Conservation (phyloP, 23 red algal genomes). For the Gracilariopsis chorda region DNA sequence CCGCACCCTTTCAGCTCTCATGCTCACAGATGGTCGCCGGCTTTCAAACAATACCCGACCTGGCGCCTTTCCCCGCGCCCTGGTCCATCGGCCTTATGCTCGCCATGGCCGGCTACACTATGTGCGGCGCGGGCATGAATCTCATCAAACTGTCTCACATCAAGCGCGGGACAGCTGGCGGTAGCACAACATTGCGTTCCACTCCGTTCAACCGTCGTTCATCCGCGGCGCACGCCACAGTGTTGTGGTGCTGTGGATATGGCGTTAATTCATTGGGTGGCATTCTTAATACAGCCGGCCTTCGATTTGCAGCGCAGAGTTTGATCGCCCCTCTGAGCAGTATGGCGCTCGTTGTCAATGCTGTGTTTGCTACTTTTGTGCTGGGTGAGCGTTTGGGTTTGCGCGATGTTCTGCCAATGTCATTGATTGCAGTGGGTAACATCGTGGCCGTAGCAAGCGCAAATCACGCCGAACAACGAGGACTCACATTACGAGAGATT, state of each 20-base stretch:
- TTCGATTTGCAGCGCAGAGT: constrained; percentile 66
- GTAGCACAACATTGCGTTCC: constrained; percentile 13
- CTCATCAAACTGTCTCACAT: constrained; percentile 83
- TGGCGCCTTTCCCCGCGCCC: constrained; percentile 15
- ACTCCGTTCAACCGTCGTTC: constrained; percentile 70
- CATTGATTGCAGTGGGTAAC: constrained; percentile 62
- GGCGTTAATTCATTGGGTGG: constrained; percentile 62
- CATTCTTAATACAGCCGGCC: constrained; percentile 52
- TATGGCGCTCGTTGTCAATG: constrained; percentile 68
- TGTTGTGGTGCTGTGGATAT: constrained; percentile 67
- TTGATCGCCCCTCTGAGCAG: constrained; percentile 68
- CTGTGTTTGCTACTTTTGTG: constrained; percentile 62
- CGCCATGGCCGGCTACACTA: constrained; percentile 60
- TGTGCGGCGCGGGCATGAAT: constrained; percentile 78
- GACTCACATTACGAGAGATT: constrained; percentile 45
- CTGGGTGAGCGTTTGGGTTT: constrained; percentile 58
- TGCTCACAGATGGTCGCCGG: constrained; percentile 14
- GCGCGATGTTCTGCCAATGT: constrained; percentile 49
- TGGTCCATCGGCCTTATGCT: constrained; percentile 66
- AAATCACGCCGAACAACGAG: constrained; percentile 52
- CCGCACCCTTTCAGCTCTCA: too few species aligned
- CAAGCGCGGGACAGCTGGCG: constrained; percentile 24
- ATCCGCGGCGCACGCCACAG: constrained; percentile 41
- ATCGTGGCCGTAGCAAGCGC: constrained; percentile 62
- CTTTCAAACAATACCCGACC: constrained; percentile 8